Base-by-base conservation (phyloP, 78 protist genomes). In the Dictyostelium firmibasis region DNA sequence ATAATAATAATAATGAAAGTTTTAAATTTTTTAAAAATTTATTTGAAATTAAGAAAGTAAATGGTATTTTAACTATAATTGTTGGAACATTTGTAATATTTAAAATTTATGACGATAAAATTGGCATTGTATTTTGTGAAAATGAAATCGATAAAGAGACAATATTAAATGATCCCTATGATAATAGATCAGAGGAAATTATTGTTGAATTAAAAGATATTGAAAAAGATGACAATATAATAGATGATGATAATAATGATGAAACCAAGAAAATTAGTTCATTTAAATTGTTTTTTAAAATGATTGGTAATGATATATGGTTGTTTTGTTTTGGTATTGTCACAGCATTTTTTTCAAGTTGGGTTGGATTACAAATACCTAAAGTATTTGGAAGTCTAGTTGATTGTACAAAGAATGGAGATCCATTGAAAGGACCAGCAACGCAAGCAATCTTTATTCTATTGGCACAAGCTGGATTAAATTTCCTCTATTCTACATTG, bases 301-400 rank as follows among this genome's bases (percentile, higher is more conserved):
- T 36, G 0, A 89, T 89, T 69, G 81, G 87, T 3, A 47, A 43
- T 27, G 94, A 89, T 67, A n/a, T 89, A 10, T 89, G 86, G 87
- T 29, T 53, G 11, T 53, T 89, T 44, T 2, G 72, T 16, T 70
- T 89, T 35, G 94, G 94, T 47, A 47, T 89, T 20, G 53, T 89
- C 1, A 89, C 94, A 10, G 94, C 94, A 36, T 47, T 89, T 7
- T 20, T 81, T 14, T 89, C 94, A 25, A 62, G 86, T 18, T 89
- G 87, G 88, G 64, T 89, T 44, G 94, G 94, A 3, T 79, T 89
- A 57, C 86, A 89, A 31, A 62, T 89, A 11, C 94, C 94, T 27
- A 89, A 81, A n/a, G 94, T 81, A 1, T 89, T 89, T 81, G 94
- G 94, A n/a, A 81, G 47, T 25, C 47, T 89, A 25, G 35, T 89